Percentiles rank a stretch among this genome's conserved stretches.
Evolutionary conservation across 257 asterid genomes (phyloP).

Genomic region (Capsicum rhomboideum): DNA sequence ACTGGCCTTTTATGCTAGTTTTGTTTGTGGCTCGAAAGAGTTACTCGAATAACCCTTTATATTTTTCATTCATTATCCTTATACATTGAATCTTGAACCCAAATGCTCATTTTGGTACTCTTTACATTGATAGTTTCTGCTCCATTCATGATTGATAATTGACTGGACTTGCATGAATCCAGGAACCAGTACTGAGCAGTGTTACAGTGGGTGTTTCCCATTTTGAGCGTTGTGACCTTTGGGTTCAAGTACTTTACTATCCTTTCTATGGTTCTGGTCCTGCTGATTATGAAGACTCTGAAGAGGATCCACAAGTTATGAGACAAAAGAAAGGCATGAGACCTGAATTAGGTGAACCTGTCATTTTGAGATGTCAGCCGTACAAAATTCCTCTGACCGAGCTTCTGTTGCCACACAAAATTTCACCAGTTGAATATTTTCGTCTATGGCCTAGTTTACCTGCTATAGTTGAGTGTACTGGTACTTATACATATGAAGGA

Average conservation of each 20-base stretch:
- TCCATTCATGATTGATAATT: background rate
- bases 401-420: slow-evolving; percentile 88
- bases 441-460: slow-evolving; percentile 94
- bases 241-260: slow-evolving; percentile 87
- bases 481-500: slow-evolving; percentile 81
- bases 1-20: background rate
- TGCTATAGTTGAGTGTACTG: slow-evolving; percentile 79
- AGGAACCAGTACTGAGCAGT: slow-evolving; percentile 81
- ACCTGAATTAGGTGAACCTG: slow-evolving; percentile 65
- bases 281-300: slow-evolving; percentile 58
- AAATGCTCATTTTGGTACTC: background rate
- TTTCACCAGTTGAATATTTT: slow-evolving; percentile 93
- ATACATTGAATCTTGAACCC: background rate
- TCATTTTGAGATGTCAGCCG: slow-evolving; percentile 84
- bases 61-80: background rate
- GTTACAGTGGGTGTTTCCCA: slow-evolving; percentile 88
- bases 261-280: slow-evolving; percentile 68
- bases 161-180: slow-evolving; percentile 18
- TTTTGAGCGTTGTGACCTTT: slow-evolving; percentile 71
- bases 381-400: slow-evolving; percentile 91
- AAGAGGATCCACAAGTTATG: slow-evolving; percentile 54
- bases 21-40: background rate
- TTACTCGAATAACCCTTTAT: background rate
- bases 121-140: background rate
- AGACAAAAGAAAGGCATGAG: slow-evolving; percentile 48